Conservation (phyloP, 768 basidiomycete species). For the Collybiopsis confluens region DNA sequence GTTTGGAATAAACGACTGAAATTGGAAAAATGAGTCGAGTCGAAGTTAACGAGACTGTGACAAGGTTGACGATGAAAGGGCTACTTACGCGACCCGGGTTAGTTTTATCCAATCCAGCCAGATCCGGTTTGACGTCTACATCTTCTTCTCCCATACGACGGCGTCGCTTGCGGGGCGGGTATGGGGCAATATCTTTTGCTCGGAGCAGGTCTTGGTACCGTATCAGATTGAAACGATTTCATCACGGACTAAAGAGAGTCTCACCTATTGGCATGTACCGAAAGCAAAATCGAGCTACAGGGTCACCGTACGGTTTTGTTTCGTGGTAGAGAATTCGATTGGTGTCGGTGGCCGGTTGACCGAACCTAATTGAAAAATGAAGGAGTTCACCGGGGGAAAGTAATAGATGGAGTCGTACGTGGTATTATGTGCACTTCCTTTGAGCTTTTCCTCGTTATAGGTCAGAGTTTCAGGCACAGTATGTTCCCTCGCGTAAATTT, state of each 20-base stretch:
- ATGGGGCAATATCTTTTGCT: background rate
- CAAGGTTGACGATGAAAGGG: no score
- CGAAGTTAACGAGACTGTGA: no score
- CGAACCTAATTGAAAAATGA: background rate
- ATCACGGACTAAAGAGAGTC: background rate
- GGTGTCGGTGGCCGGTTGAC: background rate
- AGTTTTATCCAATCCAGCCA: no score
- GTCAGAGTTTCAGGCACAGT: background rate
- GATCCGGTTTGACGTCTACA: no score
- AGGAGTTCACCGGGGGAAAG: background rate
- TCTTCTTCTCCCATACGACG: background rate
- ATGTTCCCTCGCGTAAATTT: background rate
- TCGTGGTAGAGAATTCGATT: background rate
- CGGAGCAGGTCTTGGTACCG: background rate
- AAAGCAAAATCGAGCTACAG: constrained; percentile 1
- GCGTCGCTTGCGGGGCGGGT: background rate
- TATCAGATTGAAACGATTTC: background rate
- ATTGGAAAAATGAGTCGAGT: no score
- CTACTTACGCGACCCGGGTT: no score
- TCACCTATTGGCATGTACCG: constrained; percentile 1
- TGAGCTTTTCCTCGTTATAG: background rate
- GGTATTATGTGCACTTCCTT: background rate
- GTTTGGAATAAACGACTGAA: no score
- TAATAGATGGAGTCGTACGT: background rate
- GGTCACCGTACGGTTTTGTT: background rate